phyloP scores from a whole-genome alignment of 768 basidiomycete genomes.

The Lentinula boryana region DNA sequence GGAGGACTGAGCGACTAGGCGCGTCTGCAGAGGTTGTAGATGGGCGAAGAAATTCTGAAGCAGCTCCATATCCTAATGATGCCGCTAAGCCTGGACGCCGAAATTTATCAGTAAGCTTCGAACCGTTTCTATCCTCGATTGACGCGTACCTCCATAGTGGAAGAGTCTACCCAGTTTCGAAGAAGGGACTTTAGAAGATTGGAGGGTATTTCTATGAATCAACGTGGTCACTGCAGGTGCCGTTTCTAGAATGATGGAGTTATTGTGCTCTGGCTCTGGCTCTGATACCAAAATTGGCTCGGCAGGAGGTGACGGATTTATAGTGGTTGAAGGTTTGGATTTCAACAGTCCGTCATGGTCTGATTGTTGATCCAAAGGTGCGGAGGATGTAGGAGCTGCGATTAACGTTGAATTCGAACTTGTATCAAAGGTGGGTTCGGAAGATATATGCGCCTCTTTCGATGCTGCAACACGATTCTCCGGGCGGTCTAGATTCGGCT shows the following conservation, averaged over 20 bases:
- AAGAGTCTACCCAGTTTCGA: constrained; percentile 85
- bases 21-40: constrained; percentile 33
- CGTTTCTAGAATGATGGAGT: constrained; percentile 7
- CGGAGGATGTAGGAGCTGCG: neutral
- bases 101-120: neutral
- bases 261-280: constrained; percentile 3
- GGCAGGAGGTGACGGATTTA: neutral
- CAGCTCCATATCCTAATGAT: constrained; percentile 84
- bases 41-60: constrained; percentile 77
- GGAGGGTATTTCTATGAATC: constrained; percentile 38
- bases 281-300: neutral
- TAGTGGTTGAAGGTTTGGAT: neutral
- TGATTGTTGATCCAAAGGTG: neutral
- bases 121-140: neutral
- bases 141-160: constrained; percentile 80
- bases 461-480: neutral
- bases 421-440: neutral
- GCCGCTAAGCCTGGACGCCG: constrained; percentile 74
- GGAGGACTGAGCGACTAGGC: constrained; percentile 47
- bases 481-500: neutral
- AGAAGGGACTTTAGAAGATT: constrained; percentile 86
- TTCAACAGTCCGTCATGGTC: neutral
- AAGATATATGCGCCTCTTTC: neutral
- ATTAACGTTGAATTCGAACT: neutral
- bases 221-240: constrained; percentile 6